Evolutionary conservation across 2,329 filamentous ascomycete species (phyloP).

Genomic region (Aspergillus terreus): DNA sequence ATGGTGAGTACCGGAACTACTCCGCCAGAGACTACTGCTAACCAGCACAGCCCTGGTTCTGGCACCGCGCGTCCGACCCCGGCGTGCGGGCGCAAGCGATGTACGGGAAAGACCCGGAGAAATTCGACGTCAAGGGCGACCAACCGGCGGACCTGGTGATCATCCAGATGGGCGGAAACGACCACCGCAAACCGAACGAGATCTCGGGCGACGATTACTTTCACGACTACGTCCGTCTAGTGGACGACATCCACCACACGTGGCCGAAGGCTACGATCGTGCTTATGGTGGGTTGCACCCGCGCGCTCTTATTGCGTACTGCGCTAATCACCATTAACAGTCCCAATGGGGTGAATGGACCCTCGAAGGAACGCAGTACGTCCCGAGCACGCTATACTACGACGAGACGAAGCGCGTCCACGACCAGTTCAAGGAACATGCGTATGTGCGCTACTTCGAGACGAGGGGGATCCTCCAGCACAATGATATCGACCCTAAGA

Average conservation of each 20-base stretch:
- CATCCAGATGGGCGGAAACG: constrained; percentile 48
- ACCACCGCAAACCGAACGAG: constrained; percentile 42
- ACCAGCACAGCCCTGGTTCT: constrained; percentile 47
- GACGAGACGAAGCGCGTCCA: constrained; percentile 51
- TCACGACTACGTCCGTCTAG: constrained; percentile 39
- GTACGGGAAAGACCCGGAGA: constrained; percentile 36
- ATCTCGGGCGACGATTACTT: constrained; percentile 37
- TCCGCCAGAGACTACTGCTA: not conserved
- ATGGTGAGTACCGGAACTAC: constrained; percentile 27
- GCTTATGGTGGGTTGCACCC: constrained; percentile 27
- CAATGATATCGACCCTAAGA: constrained; percentile 58
- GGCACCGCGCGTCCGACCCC: constrained; percentile 56
- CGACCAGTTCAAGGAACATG: constrained; percentile 48
- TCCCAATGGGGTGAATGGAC: constrained; percentile 55
- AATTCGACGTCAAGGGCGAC: constrained; percentile 23
- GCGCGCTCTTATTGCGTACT: too few relatives aligned
- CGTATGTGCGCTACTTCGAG: constrained; percentile 61
- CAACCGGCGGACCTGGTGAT: constrained; percentile 39
- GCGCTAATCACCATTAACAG: constrained; percentile 21
- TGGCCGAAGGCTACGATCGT: constrained; percentile 44
- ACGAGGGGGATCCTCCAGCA: constrained; percentile 59
- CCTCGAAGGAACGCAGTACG: constrained; percentile 49
- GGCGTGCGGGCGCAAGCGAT: constrained; percentile 44
- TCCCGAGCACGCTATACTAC: constrained; percentile 46
- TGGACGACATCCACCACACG: constrained; percentile 37